Base-by-base conservation (phyloP, 1,284 basidiomycete genomes). In the Fereydounia khargensis region DNA sequence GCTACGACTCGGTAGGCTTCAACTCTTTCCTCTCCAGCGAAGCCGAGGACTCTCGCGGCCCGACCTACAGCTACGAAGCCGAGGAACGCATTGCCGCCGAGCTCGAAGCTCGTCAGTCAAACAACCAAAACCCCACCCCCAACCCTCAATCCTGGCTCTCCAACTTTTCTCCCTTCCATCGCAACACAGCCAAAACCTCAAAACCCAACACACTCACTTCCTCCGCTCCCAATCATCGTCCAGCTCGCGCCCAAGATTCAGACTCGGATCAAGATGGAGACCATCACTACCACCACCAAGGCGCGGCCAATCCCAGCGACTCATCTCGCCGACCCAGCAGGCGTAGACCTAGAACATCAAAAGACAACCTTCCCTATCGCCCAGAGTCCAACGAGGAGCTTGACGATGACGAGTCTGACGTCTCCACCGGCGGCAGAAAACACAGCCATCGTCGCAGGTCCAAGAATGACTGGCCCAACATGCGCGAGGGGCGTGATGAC, bases 11-110 rank as follows among this genome's bases (percentile, higher is more conserved):
- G 23, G 19, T 28, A 3, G 47, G 22, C 18, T 32, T 44, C 34
- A n/a, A 28, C 30, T 31, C 30, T 13, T 22, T 35, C 30, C 41
- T 23, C 18, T 50, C 47, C 1, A 50, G 42, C 28, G 47, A 44
- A 6, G 9, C 35, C 6, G 40, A 21, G 8, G 41, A 50, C 32
- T 44, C 47, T 16, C 3, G 35, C 4, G 21, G 33, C 33, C 33
- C 13, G 6, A 16, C 18, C 6, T 35, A 35, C 33, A 25, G 19
- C 18, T 37, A 44, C 19, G 42, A 35, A 11, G 36, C 40, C 16
- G 40, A 42, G 18, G 40, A 42, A 17, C 19, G 20, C 20, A 16
- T 42, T 10, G 40, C 31, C 9, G 17, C 20, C 10, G 17, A 32
- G 27, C 39, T 30, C 5, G 39, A 30, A 10, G 19, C 20, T 11